Percentiles rank a stretch among this genome's conserved stretches.
Evolutionary conservation across 1,139 yeast genomes (phyloP).

Genomic region (Protomyces gravidus): DNA sequence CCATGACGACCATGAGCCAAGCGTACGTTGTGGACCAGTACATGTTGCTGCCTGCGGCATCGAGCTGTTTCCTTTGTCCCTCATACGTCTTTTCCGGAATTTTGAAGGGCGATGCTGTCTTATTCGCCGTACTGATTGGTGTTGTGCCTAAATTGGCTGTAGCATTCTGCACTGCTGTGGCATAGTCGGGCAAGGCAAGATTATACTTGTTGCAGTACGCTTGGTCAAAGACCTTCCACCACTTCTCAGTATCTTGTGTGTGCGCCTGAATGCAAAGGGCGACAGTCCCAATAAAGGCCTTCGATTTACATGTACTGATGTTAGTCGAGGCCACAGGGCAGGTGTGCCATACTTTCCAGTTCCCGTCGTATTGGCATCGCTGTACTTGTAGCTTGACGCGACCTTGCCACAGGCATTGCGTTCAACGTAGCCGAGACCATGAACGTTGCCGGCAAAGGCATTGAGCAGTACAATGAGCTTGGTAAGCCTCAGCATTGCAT

Average conservation of each 20-base stretch:
- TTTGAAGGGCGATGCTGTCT: background rate
- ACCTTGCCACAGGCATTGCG: background rate
- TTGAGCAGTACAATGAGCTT: too few species aligned
- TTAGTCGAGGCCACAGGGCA: background rate
- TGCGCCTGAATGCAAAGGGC: slow-evolving; percentile 3
- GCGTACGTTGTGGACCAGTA: slow-evolving; percentile 4
- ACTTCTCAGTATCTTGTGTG: background rate
- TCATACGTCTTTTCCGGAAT: background rate
- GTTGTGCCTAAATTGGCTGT: background rate
- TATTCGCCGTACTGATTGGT: background rate
- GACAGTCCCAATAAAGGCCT: slow-evolving; percentile 1
- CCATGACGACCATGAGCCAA: slow-evolving; percentile 9
- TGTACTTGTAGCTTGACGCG: background rate
- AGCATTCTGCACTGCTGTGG: slow-evolving; percentile 1
- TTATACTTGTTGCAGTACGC: background rate
- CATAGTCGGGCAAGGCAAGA: slow-evolving; percentile 1
- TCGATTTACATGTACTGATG: background rate
- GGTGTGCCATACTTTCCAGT: background rate
- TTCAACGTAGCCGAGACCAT: background rate
- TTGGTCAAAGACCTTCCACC: slow-evolving; percentile 2
- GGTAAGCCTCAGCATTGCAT: too few species aligned
- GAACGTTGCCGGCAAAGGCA: background rate
- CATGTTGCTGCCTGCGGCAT: slow-evolving; percentile 5
- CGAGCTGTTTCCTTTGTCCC: background rate
- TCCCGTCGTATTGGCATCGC: slow-evolving; percentile 9